These are phyloP conservation scores for Macrocybe gigantea DNA, from an alignment of 768 basidiomycete species.

Conservation along the genomic window DNA sequence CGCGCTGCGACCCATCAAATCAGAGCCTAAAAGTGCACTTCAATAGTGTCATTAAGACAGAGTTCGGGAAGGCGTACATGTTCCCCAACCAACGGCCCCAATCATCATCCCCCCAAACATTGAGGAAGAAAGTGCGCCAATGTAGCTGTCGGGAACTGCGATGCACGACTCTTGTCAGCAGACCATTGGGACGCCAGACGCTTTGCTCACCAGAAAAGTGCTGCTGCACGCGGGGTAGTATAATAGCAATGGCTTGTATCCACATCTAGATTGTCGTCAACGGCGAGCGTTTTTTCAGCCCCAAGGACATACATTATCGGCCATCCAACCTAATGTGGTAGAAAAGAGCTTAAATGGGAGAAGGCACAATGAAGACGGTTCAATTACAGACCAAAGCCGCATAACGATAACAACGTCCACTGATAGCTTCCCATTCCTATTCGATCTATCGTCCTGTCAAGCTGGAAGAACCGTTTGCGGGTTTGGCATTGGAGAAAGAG, in stretches of 20 bases:
- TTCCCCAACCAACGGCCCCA: conserved; percentile 88
- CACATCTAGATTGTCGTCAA: conserved; percentile 65
- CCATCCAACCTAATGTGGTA: conserved; percentile 70
- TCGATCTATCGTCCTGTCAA: conserved; percentile 84
- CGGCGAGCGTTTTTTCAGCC: conserved; percentile 5
- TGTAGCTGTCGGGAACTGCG: conserved; percentile 65
- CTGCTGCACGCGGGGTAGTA: conserved; percentile 92
- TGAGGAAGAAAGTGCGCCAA: conserved; percentile 79
- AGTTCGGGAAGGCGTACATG: conserved; percentile 43
- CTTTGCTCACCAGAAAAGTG: conserved; percentile 64
- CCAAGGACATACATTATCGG: conserved; percentile 68
- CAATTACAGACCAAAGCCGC: conserved; percentile 73
- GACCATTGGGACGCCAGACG: background rate
- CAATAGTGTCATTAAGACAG: background rate
- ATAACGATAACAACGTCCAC: conserved; percentile 75
- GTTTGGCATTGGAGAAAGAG: background rate
- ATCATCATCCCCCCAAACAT: conserved; percentile 99
- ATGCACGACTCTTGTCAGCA: background rate
- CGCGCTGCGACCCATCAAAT: conserved; percentile 79
- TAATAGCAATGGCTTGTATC: conserved; percentile 88
- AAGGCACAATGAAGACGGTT: background rate
- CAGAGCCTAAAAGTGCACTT: conserved; percentile 49
- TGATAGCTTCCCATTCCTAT: conserved; percentile 93
- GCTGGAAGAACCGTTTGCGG: conserved; percentile 14
- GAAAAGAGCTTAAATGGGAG: conserved; percentile 1